These are phyloP conservation scores for Amanita thiersii DNA, from an alignment of 768 basidiomycete genomes.

Conservation along the genomic window DNA sequence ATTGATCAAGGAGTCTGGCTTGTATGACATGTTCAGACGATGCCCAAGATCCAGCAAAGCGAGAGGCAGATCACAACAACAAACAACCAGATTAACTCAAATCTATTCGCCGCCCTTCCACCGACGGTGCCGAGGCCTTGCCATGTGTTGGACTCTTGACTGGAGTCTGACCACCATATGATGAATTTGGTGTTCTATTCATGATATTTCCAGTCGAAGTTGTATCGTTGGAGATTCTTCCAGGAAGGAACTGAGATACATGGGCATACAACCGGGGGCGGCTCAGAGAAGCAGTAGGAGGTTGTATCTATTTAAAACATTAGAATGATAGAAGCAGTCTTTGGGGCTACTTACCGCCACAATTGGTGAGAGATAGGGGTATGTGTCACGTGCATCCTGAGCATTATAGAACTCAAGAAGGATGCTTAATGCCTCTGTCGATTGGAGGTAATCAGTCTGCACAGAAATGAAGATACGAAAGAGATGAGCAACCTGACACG, in stretches of 20 bases:
- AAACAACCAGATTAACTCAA: constrained; percentile 9
- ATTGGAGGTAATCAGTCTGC: constrained; percentile 7
- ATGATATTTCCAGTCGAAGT: constrained; percentile 15
- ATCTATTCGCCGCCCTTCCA: constrained; percentile 11
- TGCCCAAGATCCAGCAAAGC: too few species aligned
- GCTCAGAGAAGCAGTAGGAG: constrained; percentile 27
- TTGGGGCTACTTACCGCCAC: constrained; percentile 32
- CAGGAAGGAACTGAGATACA: constrained; percentile 12
- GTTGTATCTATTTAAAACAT: constrained; percentile 32
- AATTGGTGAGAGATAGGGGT: constrained; percentile 44
- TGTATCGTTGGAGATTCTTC: constrained; percentile 13
- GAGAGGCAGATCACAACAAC: too few species aligned
- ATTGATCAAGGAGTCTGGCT: constrained; percentile 7
- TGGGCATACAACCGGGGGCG: constrained; percentile 16
- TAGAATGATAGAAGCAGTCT: constrained; percentile 3
- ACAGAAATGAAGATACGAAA: constrained; percentile 2
- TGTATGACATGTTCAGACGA: too few species aligned
- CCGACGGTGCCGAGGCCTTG: constrained; percentile 9
- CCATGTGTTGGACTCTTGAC: constrained; percentile 19
- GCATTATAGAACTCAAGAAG: constrained; percentile 67
- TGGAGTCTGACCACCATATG: constrained; percentile 51
- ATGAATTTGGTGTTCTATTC: constrained; percentile 51
- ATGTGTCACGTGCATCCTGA: constrained; percentile 41
- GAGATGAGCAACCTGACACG: constrained; percentile 47
- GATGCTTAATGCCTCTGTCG: constrained; percentile 52